Evolutionary conservation across 2,329 filamentous ascomycete species (phyloP).

Genomic region (Stemphylium lycopersici): DNA sequence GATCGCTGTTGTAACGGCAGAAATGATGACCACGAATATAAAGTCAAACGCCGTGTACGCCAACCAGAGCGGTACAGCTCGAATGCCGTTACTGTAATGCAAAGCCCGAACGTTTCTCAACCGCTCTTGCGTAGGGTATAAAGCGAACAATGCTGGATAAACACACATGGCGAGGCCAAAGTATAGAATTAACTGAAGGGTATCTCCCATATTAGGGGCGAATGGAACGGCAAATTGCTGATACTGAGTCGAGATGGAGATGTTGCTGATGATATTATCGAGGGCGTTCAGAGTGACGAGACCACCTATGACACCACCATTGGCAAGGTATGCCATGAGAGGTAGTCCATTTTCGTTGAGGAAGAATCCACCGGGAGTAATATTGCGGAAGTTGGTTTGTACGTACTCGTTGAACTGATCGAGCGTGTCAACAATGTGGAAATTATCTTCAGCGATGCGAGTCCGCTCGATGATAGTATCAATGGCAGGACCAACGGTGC

Average conservation of each 20-base stretch:
- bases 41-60: constrained; percentile 86
- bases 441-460: constrained; percentile 31
- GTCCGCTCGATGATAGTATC: constrained; percentile 36
- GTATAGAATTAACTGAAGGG: constrained; percentile 80
- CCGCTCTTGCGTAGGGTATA: constrained; percentile 88
- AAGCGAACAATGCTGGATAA: constrained; percentile 83
- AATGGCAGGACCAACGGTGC: constrained; percentile 34
- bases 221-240: constrained; percentile 78
- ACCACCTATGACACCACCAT: constrained; percentile 66
- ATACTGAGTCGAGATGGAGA: constrained; percentile 73
- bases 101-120: constrained; percentile 79
- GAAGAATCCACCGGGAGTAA: constrained; percentile 82
- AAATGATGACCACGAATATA: constrained; percentile 69
- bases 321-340: constrained; percentile 73
- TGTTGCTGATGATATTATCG: constrained; percentile 74
- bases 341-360: constrained; percentile 67
- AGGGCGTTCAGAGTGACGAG: constrained; percentile 89
- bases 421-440: constrained; percentile 67
- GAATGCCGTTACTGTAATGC: constrained; percentile 90
- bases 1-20: constrained; percentile 70
- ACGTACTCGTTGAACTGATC: constrained; percentile 73
- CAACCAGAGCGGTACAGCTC: constrained; percentile 80
- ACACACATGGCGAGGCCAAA: constrained; percentile 78
- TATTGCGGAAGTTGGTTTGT: constrained; percentile 64
- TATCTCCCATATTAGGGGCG: constrained; percentile 70